phyloP scores from a whole-genome alignment of 331 rosid species.

The Phaseolus coccineus region DNA sequence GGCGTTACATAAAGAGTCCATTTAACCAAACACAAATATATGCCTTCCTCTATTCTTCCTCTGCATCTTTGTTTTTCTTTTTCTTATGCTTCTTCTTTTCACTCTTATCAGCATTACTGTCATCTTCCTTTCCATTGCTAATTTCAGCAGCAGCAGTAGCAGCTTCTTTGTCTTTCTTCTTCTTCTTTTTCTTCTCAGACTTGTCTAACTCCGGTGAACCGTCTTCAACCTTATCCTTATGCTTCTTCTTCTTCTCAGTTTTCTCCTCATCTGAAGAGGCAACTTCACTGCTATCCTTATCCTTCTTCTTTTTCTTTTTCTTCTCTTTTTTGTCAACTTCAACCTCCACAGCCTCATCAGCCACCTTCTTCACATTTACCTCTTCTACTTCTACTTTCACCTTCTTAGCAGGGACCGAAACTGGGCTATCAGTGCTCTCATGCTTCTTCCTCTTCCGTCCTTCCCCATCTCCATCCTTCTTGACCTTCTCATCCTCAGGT shows the following conservation, averaged over 20 bases:
- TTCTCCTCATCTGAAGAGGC: conserved; percentile 54
- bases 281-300: conserved; percentile 48
- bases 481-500: not conserved
- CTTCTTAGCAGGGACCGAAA: conserved; percentile 39
- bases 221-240: conserved; percentile 58
- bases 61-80: conserved; percentile 62
- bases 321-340: conserved; percentile 61
- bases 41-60: conserved; percentile 56
- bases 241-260: conserved; percentile 61
- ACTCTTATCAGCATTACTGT: conserved; percentile 39
- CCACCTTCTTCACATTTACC: conserved; percentile 52
- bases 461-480: conserved; percentile 35
- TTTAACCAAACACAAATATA: conserved; percentile 21
- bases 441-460: conserved; percentile 40
- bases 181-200: conserved; percentile 84
- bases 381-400: conserved; percentile 46
- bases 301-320: conserved; percentile 55
- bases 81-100: conserved; percentile 74
- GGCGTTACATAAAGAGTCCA: conserved; percentile 33
- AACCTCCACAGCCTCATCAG: conserved; percentile 42
- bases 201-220: conserved; percentile 59
- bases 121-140: conserved; percentile 43
- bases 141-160: conserved; percentile 8
- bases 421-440: conserved; percentile 26
- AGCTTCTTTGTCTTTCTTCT: conserved; percentile 60